These are phyloP conservation scores for Juncus effusus DNA, from an alignment of 176 grass and related monocot species.

Conservation along the genomic window DNA sequence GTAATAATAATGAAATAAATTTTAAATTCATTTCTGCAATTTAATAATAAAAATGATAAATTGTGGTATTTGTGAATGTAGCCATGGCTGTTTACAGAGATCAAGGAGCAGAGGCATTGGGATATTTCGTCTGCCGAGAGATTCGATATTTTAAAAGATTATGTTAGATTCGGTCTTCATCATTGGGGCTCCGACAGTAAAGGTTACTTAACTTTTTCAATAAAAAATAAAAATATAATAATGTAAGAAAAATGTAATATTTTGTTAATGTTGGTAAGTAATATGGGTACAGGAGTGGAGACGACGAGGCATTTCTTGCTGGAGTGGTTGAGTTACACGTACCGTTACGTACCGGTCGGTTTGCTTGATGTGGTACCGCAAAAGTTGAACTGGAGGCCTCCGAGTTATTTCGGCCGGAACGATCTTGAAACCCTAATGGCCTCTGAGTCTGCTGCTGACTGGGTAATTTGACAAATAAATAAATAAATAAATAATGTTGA, in stretches of 20 bases:
- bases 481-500: background rate
- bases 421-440: conserved; percentile 94
- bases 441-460: conserved; percentile 92
- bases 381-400: conserved; percentile 77
- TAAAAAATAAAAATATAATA: too few relatives aligned
- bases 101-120: conserved; percentile 96
- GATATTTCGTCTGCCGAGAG: conserved; percentile 83
- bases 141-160: conserved; percentile 87
- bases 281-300: conserved; percentile 56
- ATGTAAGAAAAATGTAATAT: too few relatives aligned
- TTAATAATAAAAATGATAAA: conserved; percentile 16
- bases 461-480: conserved; percentile 40
- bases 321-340: conserved; percentile 87
- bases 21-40: background rate
- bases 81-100: conserved; percentile 99
- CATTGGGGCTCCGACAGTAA: conserved; percentile 95
- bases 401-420: conserved; percentile 69
- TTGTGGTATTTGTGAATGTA: conserved; percentile 31
- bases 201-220: conserved; percentile 33
- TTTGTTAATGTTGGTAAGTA: background rate
- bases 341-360: conserved; percentile 74
- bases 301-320: conserved; percentile 87
- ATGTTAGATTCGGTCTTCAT: conserved; percentile 62
- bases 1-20: too few relatives aligned
- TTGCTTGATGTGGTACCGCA: conserved; percentile 79